Evolutionary conservation across 495 filamentous ascomycete species (phyloP).

Genomic region (Aspergillus egyptiacus): DNA sequence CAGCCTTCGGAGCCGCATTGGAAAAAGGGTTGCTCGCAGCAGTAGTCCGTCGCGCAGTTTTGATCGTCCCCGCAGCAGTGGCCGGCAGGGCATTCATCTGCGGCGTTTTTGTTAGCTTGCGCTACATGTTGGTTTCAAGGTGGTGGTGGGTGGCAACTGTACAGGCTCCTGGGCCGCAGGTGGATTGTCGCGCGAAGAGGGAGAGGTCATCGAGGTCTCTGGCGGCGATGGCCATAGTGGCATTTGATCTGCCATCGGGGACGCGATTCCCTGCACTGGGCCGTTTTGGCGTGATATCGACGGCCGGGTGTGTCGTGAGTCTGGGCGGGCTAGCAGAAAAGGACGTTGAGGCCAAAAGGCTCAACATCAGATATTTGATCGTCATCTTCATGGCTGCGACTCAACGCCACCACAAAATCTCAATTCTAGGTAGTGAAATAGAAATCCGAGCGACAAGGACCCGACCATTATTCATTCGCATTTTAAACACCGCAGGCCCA

Average conservation of each 20-base stretch:
- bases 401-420: too few relatives aligned
- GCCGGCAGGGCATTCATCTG: neutral
- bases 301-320: neutral
- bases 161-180: neutral
- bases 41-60: neutral
- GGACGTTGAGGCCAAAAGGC: neutral
- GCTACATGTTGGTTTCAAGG: neutral
- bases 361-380: neutral
- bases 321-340: neutral
- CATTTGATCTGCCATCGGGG: neutral
- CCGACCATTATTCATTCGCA: too few relatives aligned
- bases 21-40: neutral
- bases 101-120: neutral
- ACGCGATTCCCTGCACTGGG: neutral
- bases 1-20: neutral
- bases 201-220: neutral
- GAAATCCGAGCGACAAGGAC: too few relatives aligned
- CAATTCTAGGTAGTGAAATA: too few relatives aligned
- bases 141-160: neutral
- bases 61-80: neutral
- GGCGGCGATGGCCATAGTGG: neutral
- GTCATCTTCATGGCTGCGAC: too few relatives aligned
- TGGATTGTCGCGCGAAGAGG: neutral
- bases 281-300: neutral
- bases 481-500: too few relatives aligned